Evolutionary conservation across 441 rosid species (phyloP).

Genomic region (Croton setiger): DNA sequence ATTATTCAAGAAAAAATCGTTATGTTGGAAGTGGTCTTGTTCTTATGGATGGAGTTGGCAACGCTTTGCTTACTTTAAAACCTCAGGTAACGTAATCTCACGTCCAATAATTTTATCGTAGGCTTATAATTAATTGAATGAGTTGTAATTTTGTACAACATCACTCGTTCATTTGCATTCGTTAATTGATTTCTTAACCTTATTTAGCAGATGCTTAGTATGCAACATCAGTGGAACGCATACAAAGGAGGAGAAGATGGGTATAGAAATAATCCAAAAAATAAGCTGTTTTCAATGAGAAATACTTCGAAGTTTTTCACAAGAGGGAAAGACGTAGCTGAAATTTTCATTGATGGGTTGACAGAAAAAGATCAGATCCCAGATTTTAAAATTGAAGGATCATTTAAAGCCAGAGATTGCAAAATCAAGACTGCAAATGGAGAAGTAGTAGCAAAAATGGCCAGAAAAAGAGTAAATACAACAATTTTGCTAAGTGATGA

Average conservation of each 20-base stretch:
- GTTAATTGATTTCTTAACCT: no score
- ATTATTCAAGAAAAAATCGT: constrained; percentile 43
- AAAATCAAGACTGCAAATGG: constrained; percentile 29
- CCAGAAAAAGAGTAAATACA: constrained; percentile 40
- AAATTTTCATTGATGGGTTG: constrained; percentile 30
- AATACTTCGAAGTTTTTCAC: constrained; percentile 22
- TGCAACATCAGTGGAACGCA: constrained; percentile 46
- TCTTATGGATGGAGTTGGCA: constrained; percentile 59
- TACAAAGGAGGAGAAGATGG: constrained; percentile 36
- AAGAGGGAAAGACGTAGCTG: constrained; percentile 26
- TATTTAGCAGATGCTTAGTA: constrained; percentile 33
- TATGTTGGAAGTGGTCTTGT: constrained; percentile 23
- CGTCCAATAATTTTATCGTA: no score
- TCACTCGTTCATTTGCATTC: no score
- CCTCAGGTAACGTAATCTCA: constrained; percentile 54
- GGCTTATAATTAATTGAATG: no score
- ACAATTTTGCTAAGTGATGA: constrained; percentile 40
- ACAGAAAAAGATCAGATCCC: constrained; percentile 13
- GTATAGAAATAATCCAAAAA: constrained; percentile 6
- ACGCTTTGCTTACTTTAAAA: constrained; percentile 40
- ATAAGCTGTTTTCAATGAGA: constrained; percentile 44
- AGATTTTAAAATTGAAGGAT: constrained; percentile 42
- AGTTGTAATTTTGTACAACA: no score
- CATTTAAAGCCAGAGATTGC: constrained; percentile 40
- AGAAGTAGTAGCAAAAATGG: constrained; percentile 30